phyloP scores from a whole-genome alignment of 2,329 filamentous ascomycete species.

The Phialophora verrucosa region DNA sequence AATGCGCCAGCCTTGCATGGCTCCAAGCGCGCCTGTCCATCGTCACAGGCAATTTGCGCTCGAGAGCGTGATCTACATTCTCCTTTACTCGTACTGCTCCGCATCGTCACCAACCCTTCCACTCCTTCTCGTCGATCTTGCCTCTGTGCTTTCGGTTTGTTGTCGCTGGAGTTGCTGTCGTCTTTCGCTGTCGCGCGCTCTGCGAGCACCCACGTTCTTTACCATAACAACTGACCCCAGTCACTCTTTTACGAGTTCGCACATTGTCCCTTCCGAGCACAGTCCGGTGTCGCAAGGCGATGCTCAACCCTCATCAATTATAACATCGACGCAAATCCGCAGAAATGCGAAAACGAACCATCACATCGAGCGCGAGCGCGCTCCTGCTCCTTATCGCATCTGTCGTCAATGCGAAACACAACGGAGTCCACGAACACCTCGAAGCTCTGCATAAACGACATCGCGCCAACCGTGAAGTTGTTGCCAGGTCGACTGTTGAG shows the following conservation, averaged over 20 bases:
- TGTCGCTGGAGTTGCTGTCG: constrained; percentile 32
- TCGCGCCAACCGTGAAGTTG: constrained; percentile 42
- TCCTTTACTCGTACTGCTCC: constrained; percentile 22
- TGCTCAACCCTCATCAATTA: constrained; percentile 18
- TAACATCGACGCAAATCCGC: constrained; percentile 13
- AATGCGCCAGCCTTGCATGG: constrained; percentile 38
- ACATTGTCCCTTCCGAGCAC: constrained; percentile 4
- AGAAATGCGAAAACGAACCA: constrained; percentile 40
- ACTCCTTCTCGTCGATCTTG: constrained; percentile 17
- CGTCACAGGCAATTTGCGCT: constrained; percentile 34
- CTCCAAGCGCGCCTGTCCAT: constrained; percentile 23
- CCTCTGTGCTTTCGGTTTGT: constrained; percentile 20
- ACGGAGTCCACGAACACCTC: constrained; percentile 41
- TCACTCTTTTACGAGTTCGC: constrained; percentile 35
- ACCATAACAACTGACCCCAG: constrained; percentile 37
- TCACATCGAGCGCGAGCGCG: constrained; percentile 44
- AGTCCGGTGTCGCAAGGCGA: constrained; percentile 26
- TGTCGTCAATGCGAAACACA: constrained; percentile 40
- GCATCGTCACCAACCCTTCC: not conserved
- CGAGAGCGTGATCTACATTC: constrained; percentile 26
- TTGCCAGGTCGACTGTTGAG: constrained; percentile 38
- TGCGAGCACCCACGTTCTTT: constrained; percentile 39
- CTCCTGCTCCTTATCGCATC: constrained; percentile 48
- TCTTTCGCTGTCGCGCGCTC: constrained; percentile 33
- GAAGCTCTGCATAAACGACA: constrained; percentile 45